Conservation (phyloP, 2,329 filamentous ascomycete species). For the Trichoderma aggressivum region DNA sequence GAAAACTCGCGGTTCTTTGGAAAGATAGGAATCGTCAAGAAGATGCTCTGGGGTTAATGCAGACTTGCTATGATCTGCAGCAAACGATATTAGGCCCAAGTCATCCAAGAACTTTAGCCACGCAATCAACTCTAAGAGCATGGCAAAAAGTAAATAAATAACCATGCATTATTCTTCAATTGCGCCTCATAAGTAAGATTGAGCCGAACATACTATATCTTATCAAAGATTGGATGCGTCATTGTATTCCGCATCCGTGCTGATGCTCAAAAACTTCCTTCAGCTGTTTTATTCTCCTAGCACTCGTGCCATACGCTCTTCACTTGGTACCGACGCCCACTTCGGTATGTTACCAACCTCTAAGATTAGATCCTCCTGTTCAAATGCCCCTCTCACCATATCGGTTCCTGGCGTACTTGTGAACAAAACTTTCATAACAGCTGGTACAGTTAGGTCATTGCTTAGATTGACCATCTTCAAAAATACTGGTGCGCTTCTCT, state of each 20-base stretch:
- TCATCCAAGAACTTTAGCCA: neutral
- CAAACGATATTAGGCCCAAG: neutral
- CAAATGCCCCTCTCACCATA: constrained; percentile 16
- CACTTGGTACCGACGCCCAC: constrained; percentile 9
- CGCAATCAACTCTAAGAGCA: neutral
- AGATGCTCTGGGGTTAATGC: neutral
- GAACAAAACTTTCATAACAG: constrained; percentile 21
- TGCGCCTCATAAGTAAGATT: no score
- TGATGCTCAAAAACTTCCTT: neutral
- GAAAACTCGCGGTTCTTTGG: neutral
- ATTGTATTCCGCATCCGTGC: neutral
- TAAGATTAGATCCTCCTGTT: constrained; percentile 19
- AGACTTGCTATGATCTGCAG: neutral
- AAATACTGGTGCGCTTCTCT: neutral
- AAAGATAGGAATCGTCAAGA: neutral
- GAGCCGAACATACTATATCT: no score
- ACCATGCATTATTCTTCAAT: rapidly evolving
- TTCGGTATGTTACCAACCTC: constrained; percentile 19
- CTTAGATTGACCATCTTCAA: neutral
- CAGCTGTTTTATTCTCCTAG: neutral
- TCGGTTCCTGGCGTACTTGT: constrained; percentile 20
- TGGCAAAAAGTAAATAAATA: neutral
- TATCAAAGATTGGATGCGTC: no score
- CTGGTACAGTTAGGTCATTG: neutral
- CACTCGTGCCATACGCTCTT: neutral